A percentile compares a stretch with the other conserved stretches of the same genome.
phyloP scores from a whole-genome alignment of 331 rosid species.

The Malus hybrid region DNA sequence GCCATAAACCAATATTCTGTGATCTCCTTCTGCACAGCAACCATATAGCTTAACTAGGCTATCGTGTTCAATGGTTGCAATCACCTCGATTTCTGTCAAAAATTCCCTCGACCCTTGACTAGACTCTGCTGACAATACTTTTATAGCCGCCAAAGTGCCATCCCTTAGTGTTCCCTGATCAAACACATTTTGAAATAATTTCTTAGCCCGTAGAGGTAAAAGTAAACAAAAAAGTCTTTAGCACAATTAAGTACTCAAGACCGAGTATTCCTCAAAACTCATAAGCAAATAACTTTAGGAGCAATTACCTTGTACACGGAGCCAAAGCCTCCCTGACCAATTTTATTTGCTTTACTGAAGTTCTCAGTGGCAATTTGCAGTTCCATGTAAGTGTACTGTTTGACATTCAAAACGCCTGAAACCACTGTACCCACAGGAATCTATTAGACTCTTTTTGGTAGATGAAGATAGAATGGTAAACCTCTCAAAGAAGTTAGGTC shows the following conservation, averaged over 20 bases:
- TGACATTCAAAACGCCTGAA: slow-evolving; percentile 46
- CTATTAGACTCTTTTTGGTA: slow-evolving; percentile 11
- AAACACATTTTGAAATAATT: background rate
- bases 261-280: slow-evolving; percentile 2
- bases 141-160: slow-evolving; percentile 57
- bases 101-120: slow-evolving; percentile 60
- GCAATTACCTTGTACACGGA: slow-evolving; percentile 69
- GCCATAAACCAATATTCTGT: slow-evolving; percentile 63
- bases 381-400: slow-evolving; percentile 47
- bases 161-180: slow-evolving; percentile 54
- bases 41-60: slow-evolving; percentile 65
- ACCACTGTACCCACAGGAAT: slow-evolving; percentile 30
- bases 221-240: background rate
- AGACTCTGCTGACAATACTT: slow-evolving; percentile 68
- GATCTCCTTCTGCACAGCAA: slow-evolving; percentile 58
- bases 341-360: slow-evolving; percentile 46
- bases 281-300: background rate
- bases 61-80: slow-evolving; percentile 55
- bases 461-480: background rate
- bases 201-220: slow-evolving; percentile 10
- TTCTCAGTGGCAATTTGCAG: slow-evolving; percentile 48
- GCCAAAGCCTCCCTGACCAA: slow-evolving; percentile 90
- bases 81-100: slow-evolving; percentile 72
- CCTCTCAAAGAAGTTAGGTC: no score
- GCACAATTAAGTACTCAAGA: slow-evolving; percentile 3